Base-by-base conservation (phyloP, 768 basidiomycete genomes). In the Termitomyces sp. region DNA sequence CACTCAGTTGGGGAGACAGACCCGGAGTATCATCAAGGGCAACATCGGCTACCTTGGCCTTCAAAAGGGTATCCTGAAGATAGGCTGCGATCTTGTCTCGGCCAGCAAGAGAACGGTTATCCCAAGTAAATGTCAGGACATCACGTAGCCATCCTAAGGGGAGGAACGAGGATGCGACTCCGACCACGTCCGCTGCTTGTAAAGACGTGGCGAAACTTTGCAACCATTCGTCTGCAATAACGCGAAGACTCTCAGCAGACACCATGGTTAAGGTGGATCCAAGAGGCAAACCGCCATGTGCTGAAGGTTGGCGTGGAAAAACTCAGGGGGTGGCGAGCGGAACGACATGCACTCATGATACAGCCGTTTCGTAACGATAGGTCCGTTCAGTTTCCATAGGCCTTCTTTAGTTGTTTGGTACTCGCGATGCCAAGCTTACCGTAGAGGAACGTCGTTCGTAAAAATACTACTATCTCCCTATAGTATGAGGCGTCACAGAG, bases 121-220 rank as follows among this genome's bases (percentile, higher is more conserved):
- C 70, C 79, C 79, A 81, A 1, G 72, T 73, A 63, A 82, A 77
- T 13, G 72, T 68, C 50, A 81, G 72, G 35, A 76, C 54, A 61
- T 82, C 79, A 7, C 77, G 70, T 35, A 79, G 69, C 69, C 71
- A 79, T 10, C 77, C 78, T 38, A 68, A 57, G 0, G 71, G 66
- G 2, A 71, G 69, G 63, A 79, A 74, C 10, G 60, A 63, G 9
- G 68, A 60, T 0, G 61, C 61, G 6, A 71, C 60, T 4, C 60
- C 68, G 5, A 66, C 57, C 4, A 64, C 55, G 50, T 76, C 67
- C 1, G 56, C 63, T 28, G 65, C 43, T 20, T 54, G 30, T 12
- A 73, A 33, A 10, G 62, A 63, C 4, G 33, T 32, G 23, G 66
- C 60, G 57, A 72, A 73, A 20, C 52, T 28, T 2, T 59, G 38